Percentiles rank a stretch among this genome's conserved stretches.
phyloP scores from a whole-genome alignment of 1,139 yeast species.

The Blastobotrys aristatus region DNA sequence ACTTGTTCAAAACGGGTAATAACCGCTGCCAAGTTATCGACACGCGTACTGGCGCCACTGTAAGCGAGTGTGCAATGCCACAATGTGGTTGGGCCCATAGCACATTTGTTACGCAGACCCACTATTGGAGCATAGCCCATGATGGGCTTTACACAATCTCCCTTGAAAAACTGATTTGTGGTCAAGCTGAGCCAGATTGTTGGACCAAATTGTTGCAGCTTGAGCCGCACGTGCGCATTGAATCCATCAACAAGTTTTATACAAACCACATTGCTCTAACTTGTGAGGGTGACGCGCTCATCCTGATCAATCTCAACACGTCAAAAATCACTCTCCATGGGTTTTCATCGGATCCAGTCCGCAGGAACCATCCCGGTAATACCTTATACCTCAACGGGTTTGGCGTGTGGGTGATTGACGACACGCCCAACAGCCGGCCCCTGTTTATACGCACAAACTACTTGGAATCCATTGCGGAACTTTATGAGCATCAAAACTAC shows the following conservation, averaged over 20 bases:
- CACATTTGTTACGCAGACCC: slow-evolving; percentile 7
- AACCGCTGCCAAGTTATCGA: neutral
- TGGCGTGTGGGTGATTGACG: slow-evolving; percentile 7
- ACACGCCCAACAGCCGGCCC: neutral
- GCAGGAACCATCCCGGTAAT: neutral
- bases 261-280: neutral
- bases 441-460: slow-evolving; percentile 7
- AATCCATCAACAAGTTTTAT: slow-evolving; percentile 4
- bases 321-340: neutral
- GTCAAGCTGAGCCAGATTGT: neutral
- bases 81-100: neutral
- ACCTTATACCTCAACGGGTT: slow-evolving; percentile 7
- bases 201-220: slow-evolving; percentile 2
- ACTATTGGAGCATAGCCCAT: neutral
- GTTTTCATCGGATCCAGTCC: neutral
- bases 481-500: neutral
- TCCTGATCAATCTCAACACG: slow-evolving; percentile 3
- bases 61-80: neutral
- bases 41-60: neutral
- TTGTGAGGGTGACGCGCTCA: slow-evolving; percentile 4
- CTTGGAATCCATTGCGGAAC: slow-evolving; percentile 5
- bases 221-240: neutral
- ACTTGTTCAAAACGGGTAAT: neutral
- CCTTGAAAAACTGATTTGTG: neutral
- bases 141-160: slow-evolving; percentile 1